Evolutionary conservation across 1,139 yeast genomes (phyloP).

Genomic region (Saccharomyces hybrid): DNA sequence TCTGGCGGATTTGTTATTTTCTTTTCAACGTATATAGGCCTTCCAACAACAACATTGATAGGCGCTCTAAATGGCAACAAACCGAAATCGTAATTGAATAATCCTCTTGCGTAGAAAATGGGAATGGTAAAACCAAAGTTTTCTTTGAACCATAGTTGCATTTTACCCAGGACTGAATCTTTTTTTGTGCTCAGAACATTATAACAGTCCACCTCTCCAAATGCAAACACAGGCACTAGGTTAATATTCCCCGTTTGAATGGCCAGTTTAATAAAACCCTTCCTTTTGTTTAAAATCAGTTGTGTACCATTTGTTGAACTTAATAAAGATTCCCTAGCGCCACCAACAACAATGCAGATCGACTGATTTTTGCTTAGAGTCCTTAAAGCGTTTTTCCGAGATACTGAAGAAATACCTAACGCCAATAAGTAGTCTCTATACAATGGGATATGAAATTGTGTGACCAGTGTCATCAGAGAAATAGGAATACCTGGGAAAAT

Average conservation of each 20-base stretch:
- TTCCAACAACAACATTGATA: conserved; percentile 73
- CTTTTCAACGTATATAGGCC: conserved; percentile 64
- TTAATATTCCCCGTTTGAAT: conserved; percentile 68
- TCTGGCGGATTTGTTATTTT: conserved; percentile 39
- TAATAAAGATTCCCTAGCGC: conserved; percentile 82
- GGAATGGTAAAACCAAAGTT: conserved; percentile 81
- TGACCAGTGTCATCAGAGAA: conserved; percentile 70
- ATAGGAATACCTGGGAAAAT: conserved; percentile 77
- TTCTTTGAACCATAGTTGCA: conserved; percentile 68
- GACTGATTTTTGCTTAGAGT: conserved; percentile 65
- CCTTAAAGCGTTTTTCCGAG: conserved; percentile 61
- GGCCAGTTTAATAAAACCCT: conserved; percentile 86
- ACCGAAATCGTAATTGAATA: conserved; percentile 89
- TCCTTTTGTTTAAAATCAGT: conserved; percentile 67
- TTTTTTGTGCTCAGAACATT: conserved; percentile 51
- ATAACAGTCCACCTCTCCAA: conserved; percentile 85
- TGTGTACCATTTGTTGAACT: conserved; percentile 56
- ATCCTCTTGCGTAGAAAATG: conserved; percentile 84
- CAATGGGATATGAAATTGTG: conserved; percentile 82
- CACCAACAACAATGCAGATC: conserved; percentile 87
- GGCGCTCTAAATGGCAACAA: conserved; percentile 79
- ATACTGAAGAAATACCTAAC: conserved; percentile 80
- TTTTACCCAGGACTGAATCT: conserved; percentile 44
- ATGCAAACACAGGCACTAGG: conserved; percentile 82
- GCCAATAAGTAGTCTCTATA: conserved; percentile 80